Conservation (phyloP, 1,284 basidiomycete genomes). For the Erythrobasidium hasegawianum region DNA sequence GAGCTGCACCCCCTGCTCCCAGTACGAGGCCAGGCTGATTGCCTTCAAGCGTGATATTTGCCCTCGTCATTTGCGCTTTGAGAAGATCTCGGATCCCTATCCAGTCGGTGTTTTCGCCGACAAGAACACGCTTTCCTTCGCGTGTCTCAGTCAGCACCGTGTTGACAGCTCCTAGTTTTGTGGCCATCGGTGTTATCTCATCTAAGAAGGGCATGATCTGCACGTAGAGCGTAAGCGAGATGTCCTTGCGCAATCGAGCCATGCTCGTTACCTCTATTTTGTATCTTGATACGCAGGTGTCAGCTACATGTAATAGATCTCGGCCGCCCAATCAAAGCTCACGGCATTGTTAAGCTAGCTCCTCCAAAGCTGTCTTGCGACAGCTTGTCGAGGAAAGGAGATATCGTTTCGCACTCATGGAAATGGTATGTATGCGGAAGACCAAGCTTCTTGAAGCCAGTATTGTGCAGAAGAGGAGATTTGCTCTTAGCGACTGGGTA, state of each 20-base stretch:
- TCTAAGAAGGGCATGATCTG: constrained; percentile 11
- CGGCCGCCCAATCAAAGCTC: neutral
- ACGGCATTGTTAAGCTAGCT: neutral
- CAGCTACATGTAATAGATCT: no score
- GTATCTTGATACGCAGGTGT: no score
- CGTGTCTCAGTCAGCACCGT: neutral
- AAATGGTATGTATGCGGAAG: neutral
- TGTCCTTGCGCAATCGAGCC: neutral
- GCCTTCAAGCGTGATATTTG: neutral
- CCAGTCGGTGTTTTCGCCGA: constrained; percentile 8
- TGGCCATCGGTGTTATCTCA: neutral
- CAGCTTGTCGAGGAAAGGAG: neutral
- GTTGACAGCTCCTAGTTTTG: constrained; percentile 1
- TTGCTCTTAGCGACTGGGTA: neutral
- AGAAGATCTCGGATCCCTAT: neutral
- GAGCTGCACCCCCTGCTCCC: constrained; percentile 6
- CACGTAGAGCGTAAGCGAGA: neutral
- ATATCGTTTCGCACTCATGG: neutral
- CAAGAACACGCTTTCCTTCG: neutral
- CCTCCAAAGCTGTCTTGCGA: neutral
- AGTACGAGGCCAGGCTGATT: neutral
- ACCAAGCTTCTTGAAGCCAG: neutral
- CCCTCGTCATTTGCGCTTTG: neutral
- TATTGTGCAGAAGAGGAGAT: constrained; percentile 5
- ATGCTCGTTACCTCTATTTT: no score